A percentile compares a stretch with the other conserved stretches of the same genome.
phyloP scores from a whole-genome alignment of 2,329 filamentous ascomycete species.

The Stemphylium vesicarium region DNA sequence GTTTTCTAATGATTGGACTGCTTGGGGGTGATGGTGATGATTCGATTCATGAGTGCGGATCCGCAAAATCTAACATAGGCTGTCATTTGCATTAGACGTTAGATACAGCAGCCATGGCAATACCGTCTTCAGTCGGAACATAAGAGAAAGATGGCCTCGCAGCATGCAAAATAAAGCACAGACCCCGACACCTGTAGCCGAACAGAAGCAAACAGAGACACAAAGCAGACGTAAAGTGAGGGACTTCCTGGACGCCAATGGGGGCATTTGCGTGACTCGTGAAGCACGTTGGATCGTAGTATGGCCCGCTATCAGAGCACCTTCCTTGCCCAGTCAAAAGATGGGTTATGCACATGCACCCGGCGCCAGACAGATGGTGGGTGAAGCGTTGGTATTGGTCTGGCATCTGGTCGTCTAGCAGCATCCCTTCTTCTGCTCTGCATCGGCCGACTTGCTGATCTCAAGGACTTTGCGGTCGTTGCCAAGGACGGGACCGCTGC shows the following conservation, averaged over 20 bases:
- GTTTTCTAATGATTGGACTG: not conserved
- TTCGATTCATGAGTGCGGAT: not conserved
- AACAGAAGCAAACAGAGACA: conserved; percentile 35
- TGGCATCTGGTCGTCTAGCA: conserved; percentile 62
- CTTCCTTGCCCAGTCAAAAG: conserved; percentile 4
- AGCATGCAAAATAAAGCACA: conserved; percentile 40
- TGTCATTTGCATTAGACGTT: conserved; percentile 24
- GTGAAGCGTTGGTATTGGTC: conserved; percentile 13
- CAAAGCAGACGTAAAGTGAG: conserved; percentile 40
- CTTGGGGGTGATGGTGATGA: not conserved
- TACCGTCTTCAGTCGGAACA: conserved; percentile 31
- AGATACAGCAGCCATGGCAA: conserved; percentile 42
- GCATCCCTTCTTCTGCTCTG: conserved; percentile 80
- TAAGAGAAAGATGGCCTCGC: conserved; percentile 27
- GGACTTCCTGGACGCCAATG: conserved; percentile 45
- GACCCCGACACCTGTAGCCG: conserved; percentile 34
- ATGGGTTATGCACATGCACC: conserved; percentile 13
- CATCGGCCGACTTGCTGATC: conserved; percentile 83
- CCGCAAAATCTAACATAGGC: conserved; percentile 8
- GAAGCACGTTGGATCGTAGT: conserved; percentile 25
- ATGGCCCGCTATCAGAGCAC: conserved; percentile 8
- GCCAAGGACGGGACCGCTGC: conserved; percentile 77
- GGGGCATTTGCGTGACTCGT: conserved; percentile 44
- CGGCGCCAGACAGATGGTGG: conserved; percentile 24
- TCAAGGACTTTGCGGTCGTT: conserved; percentile 77